Percentiles rank a stretch among this genome's conserved stretches.
Conservation (phyloP, 345 rosid genomes). For the Noccaea caerulescens region DNA sequence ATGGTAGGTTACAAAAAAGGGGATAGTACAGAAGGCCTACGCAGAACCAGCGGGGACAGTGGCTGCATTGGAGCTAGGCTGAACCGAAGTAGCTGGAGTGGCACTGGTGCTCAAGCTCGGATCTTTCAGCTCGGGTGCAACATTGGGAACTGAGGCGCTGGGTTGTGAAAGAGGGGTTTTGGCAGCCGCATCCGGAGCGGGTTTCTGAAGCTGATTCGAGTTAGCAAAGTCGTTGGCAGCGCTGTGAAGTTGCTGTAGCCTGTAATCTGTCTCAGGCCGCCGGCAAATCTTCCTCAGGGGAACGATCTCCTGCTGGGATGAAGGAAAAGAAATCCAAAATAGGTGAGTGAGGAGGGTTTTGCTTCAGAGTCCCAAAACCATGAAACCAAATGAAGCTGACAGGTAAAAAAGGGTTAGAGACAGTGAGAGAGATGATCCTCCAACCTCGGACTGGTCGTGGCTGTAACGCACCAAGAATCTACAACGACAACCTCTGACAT, state of each 20-base stretch:
- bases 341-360: slow-evolving; percentile 34
- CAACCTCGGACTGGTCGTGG: slow-evolving; percentile 96
- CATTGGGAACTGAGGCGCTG: slow-evolving; percentile 30
- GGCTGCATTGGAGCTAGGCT: slow-evolving; percentile 37
- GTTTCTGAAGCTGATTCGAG: slow-evolving; percentile 45
- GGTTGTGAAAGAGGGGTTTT: slow-evolving; percentile 31
- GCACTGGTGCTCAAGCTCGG: slow-evolving; percentile 14
- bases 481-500: slow-evolving; percentile 98
- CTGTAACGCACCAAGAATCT: slow-evolving; percentile 95
- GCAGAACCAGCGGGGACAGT: slow-evolving; percentile 35
- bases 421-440: slow-evolving; percentile 28
- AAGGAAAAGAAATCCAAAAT: slow-evolving; percentile 35
- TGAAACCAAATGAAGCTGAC: slow-evolving; percentile 20
- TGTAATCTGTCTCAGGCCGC: slow-evolving; percentile 97
- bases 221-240: slow-evolving; percentile 52
- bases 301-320: slow-evolving; percentile 83
- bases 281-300: slow-evolving; percentile 93
- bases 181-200: slow-evolving; percentile 24
- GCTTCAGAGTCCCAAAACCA: slow-evolving; percentile 16
- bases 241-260: slow-evolving; percentile 90
- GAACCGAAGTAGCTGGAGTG: slow-evolving; percentile 33
- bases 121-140: slow-evolving; percentile 30
- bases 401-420: slow-evolving; percentile 5
- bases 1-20: slow-evolving; percentile 29
- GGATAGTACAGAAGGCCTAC: slow-evolving; percentile 26